Evolutionary conservation across 768 basidiomycete genomes (phyloP).

Genomic region (Phylloporus sp.): DNA sequence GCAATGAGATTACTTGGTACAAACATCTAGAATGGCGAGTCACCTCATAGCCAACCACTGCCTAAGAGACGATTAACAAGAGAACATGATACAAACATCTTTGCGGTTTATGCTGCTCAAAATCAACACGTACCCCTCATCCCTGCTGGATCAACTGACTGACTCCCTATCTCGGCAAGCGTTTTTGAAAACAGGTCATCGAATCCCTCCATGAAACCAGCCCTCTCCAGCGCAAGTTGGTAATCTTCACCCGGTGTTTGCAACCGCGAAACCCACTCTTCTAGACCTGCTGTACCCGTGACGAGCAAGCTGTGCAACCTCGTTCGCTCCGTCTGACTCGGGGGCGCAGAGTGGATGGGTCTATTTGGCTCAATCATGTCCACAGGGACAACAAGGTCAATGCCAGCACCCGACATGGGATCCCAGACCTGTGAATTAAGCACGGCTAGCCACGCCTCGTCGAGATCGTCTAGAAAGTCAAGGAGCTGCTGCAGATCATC

Average conservation of each 20-base stretch:
- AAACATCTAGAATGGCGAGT: neutral
- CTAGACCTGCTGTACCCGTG: slow-evolving; percentile 53
- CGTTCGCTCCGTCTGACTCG: slow-evolving; percentile 69
- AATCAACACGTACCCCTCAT: slow-evolving; percentile 22
- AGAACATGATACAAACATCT: neutral
- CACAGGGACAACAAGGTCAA: slow-evolving; percentile 41
- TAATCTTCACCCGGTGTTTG: slow-evolving; percentile 27
- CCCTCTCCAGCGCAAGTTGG: slow-evolving; percentile 39
- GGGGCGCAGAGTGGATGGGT: slow-evolving; percentile 40
- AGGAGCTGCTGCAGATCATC: slow-evolving; percentile 49
- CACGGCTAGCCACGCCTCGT: slow-evolving; percentile 69
- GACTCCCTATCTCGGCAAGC: slow-evolving; percentile 54
- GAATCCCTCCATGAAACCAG: slow-evolving; percentile 59
- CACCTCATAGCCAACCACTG: neutral
- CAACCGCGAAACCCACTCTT: slow-evolving; percentile 58
- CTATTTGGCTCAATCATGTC: slow-evolving; percentile 27
- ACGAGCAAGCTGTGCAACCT: slow-evolving; percentile 66
- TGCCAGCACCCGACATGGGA: slow-evolving; percentile 37
- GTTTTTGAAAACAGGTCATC: slow-evolving; percentile 62
- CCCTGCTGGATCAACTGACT: slow-evolving; percentile 26
- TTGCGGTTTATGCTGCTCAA: neutral
- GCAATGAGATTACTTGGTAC: no score
- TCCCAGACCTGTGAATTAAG: slow-evolving; percentile 68
- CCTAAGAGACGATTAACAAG: no score
- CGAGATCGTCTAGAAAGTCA: slow-evolving; percentile 69